phyloP scores from a whole-genome alignment of 2,329 filamentous ascomycete species.

The Pseudopithomyces chartarum region DNA sequence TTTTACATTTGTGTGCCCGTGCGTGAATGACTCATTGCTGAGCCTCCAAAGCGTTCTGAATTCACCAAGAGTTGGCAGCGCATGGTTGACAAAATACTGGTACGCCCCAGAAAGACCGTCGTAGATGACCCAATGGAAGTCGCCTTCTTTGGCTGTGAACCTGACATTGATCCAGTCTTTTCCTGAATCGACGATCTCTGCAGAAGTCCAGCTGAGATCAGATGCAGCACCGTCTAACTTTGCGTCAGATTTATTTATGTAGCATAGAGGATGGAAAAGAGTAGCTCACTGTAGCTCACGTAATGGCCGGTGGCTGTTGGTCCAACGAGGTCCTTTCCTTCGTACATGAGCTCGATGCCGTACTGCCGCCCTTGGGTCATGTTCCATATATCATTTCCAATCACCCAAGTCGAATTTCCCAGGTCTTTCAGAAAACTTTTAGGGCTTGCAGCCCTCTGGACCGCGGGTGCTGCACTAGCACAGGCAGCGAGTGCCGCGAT shows the following conservation, averaged over 20 bases:
- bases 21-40: conserved; percentile 55
- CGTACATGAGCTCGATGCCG: conserved; percentile 49
- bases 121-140: conserved; percentile 60
- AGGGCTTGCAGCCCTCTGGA: conserved; percentile 25
- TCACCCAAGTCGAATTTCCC: conserved; percentile 41
- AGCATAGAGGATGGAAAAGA: background rate
- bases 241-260: conserved; percentile 3
- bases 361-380: conserved; percentile 46
- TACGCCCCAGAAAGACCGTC: conserved; percentile 58
- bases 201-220: conserved; percentile 55
- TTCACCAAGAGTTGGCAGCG: conserved; percentile 54
- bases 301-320: conserved; percentile 49
- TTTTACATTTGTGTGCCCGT: conserved; percentile 52
- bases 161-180: conserved; percentile 54
- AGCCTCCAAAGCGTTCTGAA: conserved; percentile 58
- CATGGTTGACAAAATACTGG: conserved; percentile 60
- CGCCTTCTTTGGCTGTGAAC: conserved; percentile 54
- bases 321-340: conserved; percentile 49
- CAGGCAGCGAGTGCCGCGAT: conserved; percentile 20
- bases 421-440: conserved; percentile 42
- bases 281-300: conserved; percentile 50
- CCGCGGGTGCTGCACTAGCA: conserved; percentile 21
- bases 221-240: conserved; percentile 52
- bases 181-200: conserved; percentile 48
- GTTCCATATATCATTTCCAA: conserved; percentile 51